phyloP scores from a whole-genome alignment of 139 green algal genomes.

The Ettlia oleoabundans region DNA sequence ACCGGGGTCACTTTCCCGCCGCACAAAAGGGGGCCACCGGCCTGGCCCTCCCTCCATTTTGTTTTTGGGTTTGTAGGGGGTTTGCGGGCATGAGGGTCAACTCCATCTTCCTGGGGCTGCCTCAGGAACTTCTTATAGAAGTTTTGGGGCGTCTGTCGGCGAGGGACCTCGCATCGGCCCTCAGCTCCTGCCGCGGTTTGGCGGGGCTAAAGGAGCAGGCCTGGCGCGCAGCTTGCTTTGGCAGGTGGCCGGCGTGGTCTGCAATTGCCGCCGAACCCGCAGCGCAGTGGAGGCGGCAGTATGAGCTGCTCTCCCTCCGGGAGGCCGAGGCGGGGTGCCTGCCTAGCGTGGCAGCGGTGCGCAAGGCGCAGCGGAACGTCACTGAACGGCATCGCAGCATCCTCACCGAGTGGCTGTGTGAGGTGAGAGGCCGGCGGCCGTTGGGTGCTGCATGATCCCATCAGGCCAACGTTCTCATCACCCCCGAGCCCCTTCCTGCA shows the following conservation, averaged over 20 bases:
- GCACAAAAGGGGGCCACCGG: neutral
- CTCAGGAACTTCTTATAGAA: conserved; percentile 50
- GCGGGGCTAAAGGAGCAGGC: neutral
- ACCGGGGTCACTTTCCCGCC: neutral
- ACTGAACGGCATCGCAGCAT: conserved; percentile 51
- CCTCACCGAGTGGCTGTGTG: conserved; percentile 62
- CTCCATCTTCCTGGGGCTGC: conserved; percentile 19
- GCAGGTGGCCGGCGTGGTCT: conserved; percentile 55
- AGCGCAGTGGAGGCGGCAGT: conserved; percentile 53
- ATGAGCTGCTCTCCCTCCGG: conserved; percentile 57
- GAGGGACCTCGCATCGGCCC: conserved; percentile 40
- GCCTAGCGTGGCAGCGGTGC: conserved; percentile 29
- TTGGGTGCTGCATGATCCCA: neutral
- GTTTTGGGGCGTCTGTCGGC: conserved; percentile 43
- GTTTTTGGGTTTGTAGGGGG: conserved; percentile 8
- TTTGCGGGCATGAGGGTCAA: conserved; percentile 2
- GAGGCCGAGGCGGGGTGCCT: conserved; percentile 40
- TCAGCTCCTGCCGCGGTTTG: conserved; percentile 45
- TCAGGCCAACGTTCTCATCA: conserved; percentile 25
- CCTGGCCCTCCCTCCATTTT: neutral
- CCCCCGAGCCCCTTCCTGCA: conserved; percentile 27
- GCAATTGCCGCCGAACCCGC: conserved; percentile 28
- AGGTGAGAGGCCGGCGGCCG: conserved; percentile 39
- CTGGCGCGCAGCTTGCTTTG: conserved; percentile 50
- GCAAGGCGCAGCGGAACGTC: conserved; percentile 44